Evolutionary conservation across 1,284 basidiomycete species (phyloP).

Genomic region (Ceratobasidium sp.): DNA sequence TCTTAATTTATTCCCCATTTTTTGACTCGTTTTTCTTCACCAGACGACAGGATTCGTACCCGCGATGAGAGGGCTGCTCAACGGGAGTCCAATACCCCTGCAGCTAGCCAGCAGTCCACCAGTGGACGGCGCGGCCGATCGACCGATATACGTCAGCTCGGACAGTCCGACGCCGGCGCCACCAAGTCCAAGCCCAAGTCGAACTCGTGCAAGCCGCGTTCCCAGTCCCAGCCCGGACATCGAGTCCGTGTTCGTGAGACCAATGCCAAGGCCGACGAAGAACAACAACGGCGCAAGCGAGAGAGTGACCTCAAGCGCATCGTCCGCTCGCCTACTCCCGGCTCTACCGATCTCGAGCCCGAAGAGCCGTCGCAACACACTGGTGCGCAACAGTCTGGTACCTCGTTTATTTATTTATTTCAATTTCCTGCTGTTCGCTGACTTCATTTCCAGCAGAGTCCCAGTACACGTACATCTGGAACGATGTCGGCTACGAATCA

Average conservation of each 20-base stretch:
- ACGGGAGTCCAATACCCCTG: neutral
- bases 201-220: too few relatives aligned
- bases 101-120: neutral
- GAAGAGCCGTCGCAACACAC: neutral
- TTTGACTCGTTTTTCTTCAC: neutral
- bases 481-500: neutral
- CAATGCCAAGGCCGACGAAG: neutral
- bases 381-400: too few relatives aligned
- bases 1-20: neutral
- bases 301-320: neutral
- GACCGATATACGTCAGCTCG: neutral
- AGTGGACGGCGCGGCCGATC: neutral
- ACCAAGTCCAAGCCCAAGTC: too few relatives aligned
- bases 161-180: neutral
- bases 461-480: neutral
- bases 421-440: too few relatives aligned
- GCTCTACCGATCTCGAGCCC: neutral
- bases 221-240: too few relatives aligned
- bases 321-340: neutral
- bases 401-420: too few relatives aligned
- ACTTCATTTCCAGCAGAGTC: neutral
- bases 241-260: neutral
- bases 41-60: neutral
- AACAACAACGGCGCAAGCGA: neutral
- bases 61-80: neutral